Evolutionary conservation across 2,329 filamentous ascomycete species (phyloP).

Genomic region (Aspergillus sp.): DNA sequence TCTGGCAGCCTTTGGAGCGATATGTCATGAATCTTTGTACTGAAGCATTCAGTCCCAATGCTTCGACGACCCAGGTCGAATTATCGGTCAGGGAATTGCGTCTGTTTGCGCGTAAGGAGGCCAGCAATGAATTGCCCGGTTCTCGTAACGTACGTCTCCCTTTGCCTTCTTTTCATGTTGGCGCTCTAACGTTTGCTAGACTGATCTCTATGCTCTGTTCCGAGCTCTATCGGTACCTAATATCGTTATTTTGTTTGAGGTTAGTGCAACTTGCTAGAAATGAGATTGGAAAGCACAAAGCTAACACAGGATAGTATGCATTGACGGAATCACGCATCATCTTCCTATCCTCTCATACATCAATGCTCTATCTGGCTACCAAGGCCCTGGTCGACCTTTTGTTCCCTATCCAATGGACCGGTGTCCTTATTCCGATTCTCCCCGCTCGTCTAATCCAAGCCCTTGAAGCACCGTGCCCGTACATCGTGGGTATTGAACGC

Average conservation of each 20-base stretch:
- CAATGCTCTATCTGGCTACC: constrained; percentile 90
- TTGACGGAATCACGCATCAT: constrained; percentile 93
- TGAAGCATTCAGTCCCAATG: constrained; percentile 84
- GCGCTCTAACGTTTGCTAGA: constrained; percentile 31
- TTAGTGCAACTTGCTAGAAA: constrained; percentile 10
- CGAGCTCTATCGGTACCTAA: constrained; percentile 84
- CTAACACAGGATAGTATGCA: constrained; percentile 51
- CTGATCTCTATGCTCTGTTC: constrained; percentile 89
- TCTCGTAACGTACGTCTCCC: constrained; percentile 57
- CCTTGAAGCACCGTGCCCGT: constrained; percentile 89
- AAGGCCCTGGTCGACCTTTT: constrained; percentile 78
- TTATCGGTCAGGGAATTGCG: constrained; percentile 81
- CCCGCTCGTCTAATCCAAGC: constrained; percentile 82
- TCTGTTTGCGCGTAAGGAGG: constrained; percentile 88
- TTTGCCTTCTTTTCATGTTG: background rate
- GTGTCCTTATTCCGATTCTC: constrained; percentile 87
- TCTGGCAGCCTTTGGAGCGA: constrained; percentile 93
- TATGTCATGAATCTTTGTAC: constrained; percentile 97
- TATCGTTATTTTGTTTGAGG: constrained; percentile 81
- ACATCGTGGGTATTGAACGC: constrained; percentile 92
- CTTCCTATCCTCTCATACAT: constrained; percentile 87
- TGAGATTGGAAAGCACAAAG: constrained; percentile 1
- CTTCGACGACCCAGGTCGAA: constrained; percentile 93
- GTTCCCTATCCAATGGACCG: constrained; percentile 88
- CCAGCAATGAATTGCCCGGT: constrained; percentile 83